Evolutionary conservation across 2,329 filamentous ascomycete genomes (phyloP).

Genomic region (Myriosclerotinia duriaeana): DNA sequence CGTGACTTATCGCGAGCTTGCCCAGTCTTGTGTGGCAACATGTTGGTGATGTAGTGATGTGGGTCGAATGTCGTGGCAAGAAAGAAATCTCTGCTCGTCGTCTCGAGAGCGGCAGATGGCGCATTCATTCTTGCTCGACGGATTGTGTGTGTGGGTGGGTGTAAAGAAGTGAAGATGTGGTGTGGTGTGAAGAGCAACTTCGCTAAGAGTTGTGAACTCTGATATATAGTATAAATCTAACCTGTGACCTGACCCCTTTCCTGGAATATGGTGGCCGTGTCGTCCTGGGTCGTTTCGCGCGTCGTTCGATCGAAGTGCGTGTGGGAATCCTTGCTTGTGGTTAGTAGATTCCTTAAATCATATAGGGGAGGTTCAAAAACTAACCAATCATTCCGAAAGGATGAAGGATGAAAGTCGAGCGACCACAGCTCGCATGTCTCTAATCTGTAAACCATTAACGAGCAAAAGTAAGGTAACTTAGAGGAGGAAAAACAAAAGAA

Average conservation of each 20-base stretch:
- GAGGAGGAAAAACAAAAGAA: background rate
- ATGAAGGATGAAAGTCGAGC: background rate
- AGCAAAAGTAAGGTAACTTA: constrained; percentile 7
- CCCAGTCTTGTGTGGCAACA: constrained; percentile 15
- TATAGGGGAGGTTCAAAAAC: background rate
- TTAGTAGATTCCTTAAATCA: background rate
- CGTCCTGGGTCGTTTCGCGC: background rate
- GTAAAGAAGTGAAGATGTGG: background rate
- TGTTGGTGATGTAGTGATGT: constrained; percentile 5
- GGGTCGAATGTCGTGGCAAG: constrained; percentile 5
- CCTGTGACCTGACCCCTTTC: constrained; percentile 21
- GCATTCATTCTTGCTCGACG: constrained; percentile 14
- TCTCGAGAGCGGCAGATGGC: constrained; percentile 21
- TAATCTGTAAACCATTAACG: constrained; percentile 23
- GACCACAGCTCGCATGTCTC: constrained; percentile 19
- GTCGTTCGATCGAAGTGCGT: background rate
- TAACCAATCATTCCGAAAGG: background rate
- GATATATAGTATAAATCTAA: constrained; percentile 6
- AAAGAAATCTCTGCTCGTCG: constrained; percentile 20
- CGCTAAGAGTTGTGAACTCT: constrained; percentile 15
- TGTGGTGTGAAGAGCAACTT: background rate
- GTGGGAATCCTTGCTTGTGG: background rate
- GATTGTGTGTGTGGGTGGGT: constrained; percentile 1
- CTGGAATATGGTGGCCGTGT: constrained; percentile 16
- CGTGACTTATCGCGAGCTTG: constrained; percentile 17